Conservation (phyloP, 495 filamentous ascomycete genomes). For the Ramalina peruviana region DNA sequence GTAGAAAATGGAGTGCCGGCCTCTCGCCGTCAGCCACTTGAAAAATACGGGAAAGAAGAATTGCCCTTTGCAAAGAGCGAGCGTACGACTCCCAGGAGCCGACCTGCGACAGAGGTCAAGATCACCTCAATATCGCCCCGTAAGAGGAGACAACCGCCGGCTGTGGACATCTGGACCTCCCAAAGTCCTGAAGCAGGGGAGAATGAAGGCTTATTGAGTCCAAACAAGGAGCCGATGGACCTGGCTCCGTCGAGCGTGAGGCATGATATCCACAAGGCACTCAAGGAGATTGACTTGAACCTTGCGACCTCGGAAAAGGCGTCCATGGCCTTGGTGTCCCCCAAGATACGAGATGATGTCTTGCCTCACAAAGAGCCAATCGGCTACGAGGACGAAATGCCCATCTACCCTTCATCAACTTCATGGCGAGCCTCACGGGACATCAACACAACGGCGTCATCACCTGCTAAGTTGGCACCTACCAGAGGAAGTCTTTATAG, state of each 20-base stretch:
- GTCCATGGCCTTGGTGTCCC: not conserved
- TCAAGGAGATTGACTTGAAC: constrained; percentile 16
- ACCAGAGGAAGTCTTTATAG: not conserved
- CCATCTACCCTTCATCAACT: not conserved
- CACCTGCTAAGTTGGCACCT: not conserved
- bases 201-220: not conserved
- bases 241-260: constrained; percentile 11
- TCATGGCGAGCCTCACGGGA: not conserved
- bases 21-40: not conserved
- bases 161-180: constrained; percentile 15
- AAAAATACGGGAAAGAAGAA: constrained; percentile 25
- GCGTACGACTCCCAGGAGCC: constrained; percentile 17
- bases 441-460: not conserved
- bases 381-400: not conserved
- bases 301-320: constrained; percentile 2
- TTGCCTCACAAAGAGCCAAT: not conserved
- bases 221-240: not conserved
- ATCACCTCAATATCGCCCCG: constrained; percentile 5
- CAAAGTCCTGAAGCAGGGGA: constrained; percentile 6
- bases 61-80: constrained; percentile 20
- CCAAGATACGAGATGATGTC: not conserved
- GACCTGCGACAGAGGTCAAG: not conserved
- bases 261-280: constrained; percentile 8
- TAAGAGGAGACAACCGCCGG: constrained; percentile 13
- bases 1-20: constrained; percentile 20